phyloP scores from a whole-genome alignment of 2,329 filamentous ascomycete genomes.

The Fusarium sp. region DNA sequence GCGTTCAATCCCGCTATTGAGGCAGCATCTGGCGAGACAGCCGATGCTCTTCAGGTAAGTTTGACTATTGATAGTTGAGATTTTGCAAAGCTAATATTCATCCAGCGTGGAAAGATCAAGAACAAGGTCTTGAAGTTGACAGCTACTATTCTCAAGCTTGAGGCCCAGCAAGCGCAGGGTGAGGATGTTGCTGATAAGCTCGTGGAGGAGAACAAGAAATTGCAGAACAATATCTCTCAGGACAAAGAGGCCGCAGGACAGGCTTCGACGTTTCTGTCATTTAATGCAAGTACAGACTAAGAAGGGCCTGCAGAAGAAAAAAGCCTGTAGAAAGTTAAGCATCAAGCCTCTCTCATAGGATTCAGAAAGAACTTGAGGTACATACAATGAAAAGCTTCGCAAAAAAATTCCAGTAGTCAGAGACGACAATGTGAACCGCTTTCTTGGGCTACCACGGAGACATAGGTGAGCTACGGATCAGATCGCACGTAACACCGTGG shows the following conservation, averaged over 20 bases:
- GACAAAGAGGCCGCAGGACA: constrained; percentile 63
- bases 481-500: too few relatives aligned
- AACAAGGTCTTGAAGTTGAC: constrained; percentile 71
- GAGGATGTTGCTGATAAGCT: constrained; percentile 59
- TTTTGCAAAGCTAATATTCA: neutral
- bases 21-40: constrained; percentile 59
- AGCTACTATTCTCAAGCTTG: constrained; percentile 63
- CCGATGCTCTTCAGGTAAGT: constrained; percentile 61
- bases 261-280: constrained; percentile 52
- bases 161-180: constrained; percentile 65
- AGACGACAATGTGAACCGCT: too few relatives aligned
- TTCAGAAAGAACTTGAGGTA: too few relatives aligned
- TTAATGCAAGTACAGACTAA: constrained; percentile 36
- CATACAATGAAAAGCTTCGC: too few relatives aligned
- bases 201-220: constrained; percentile 62
- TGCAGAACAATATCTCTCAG: constrained; percentile 64
- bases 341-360: too few relatives aligned
- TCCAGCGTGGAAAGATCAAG: constrained; percentile 67
- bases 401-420: too few relatives aligned
- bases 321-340: too few relatives aligned
- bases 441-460: too few relatives aligned
- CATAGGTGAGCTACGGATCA: too few relatives aligned
- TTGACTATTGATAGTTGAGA: accelerated
- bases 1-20: constrained; percentile 68
- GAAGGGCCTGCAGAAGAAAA: too few relatives aligned